Base-by-base conservation (phyloP, 2,329 filamentous ascomycete species). In the Lojkania enalia region DNA sequence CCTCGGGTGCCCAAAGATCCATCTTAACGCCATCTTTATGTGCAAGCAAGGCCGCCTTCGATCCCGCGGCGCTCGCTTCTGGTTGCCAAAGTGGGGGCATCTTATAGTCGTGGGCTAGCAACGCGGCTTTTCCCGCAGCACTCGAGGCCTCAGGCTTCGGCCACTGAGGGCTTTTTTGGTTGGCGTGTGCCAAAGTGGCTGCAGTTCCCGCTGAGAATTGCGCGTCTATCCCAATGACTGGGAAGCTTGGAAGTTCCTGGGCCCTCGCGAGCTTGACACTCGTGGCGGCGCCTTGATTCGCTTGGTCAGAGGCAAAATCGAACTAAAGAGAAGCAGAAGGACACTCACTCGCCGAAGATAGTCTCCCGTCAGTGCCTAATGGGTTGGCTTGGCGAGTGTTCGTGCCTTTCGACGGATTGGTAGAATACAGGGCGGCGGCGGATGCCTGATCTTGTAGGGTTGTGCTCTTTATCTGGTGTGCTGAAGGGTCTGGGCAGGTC, bases 21-120 rank as follows among this genome's bases (percentile, higher is more conserved):
- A 77, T 65, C 58, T 76, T 80, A 39, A 58, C 74, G 37, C 76
- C 76, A 42, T 79, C 76, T 57, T 70, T 77, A 51, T 78, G 62
- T 2, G 88, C 88, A 19, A 88, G 72, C 7, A 89, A 64, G 3
- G 90, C 90, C 36, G 90, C 88, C 63, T 87, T 88, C 39, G 86
- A 84, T 25, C 87, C 86, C 38, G 84, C 81, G 11, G 81, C 73
- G 60, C 81, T 87, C 43, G 79, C 72, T 46, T 83, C 75, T 6
- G 84, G 82, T 51, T 86, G 77, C 82, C 83, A 86, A 5, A 78
- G 46, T 2, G 85, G 82, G 66, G 64, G 77, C 77, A 72, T 78
- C 61, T 81, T 80, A 58, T 83, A 83, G 59, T 84, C 78, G 55
- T 82, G 79, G 16, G 80, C 82, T 21, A 79, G 67, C 42, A 79